Conservation (phyloP, 768 basidiomycete genomes). For the Fomitopsis pulvina region DNA sequence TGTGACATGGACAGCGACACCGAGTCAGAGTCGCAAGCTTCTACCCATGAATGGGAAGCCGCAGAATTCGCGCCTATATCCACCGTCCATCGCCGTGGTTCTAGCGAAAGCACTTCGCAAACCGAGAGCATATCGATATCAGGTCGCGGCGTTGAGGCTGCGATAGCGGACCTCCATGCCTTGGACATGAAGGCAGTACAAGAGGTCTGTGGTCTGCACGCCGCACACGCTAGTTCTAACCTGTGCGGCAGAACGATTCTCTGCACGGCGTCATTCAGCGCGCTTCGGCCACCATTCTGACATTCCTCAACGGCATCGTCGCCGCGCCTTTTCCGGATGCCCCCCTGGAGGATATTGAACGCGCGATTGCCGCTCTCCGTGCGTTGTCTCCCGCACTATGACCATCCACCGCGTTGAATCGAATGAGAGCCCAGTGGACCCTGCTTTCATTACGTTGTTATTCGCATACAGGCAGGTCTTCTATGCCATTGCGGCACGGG, state of each 20-base stretch:
- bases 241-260: conserved; percentile 23
- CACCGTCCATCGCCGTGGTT: neutral
- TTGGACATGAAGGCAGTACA: conserved; percentile 12
- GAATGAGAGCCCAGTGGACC: conserved; percentile 22
- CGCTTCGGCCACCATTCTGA: conserved; percentile 28
- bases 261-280: conserved; percentile 28
- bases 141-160: neutral
- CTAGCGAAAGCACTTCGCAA: neutral
- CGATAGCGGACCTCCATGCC: conserved; percentile 3
- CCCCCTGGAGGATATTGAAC: conserved; percentile 2
- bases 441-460: conserved; percentile 30
- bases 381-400: neutral
- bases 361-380: conserved; percentile 14
- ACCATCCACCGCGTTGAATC: conserved; percentile 11
- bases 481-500: conserved; percentile 34
- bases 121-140: neutral
- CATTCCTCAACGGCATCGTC: conserved; percentile 20
- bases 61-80: conserved; percentile 10
- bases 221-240: neutral
- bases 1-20: conserved; percentile 37
- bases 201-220: neutral
- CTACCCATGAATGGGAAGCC: conserved; percentile 3
- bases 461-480: conserved; percentile 49
- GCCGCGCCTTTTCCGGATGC: conserved; percentile 1
- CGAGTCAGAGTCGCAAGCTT: conserved; percentile 42